A percentile compares a stretch with the other conserved stretches of the same genome.
Conservation (phyloP, 1,139 yeast species). For the Blastobotrys persicus region DNA sequence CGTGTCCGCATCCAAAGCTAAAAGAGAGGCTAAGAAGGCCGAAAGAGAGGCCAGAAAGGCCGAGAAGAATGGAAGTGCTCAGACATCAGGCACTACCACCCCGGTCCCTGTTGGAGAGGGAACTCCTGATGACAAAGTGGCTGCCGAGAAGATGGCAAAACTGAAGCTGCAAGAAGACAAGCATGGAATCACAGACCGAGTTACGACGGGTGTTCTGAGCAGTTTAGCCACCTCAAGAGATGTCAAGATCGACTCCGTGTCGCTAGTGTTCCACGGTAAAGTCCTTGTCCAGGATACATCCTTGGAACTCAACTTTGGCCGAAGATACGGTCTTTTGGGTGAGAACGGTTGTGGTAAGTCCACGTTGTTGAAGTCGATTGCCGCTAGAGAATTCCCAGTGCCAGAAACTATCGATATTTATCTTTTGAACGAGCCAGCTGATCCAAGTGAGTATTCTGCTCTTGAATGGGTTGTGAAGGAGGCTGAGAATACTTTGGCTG, state of each 20-base stretch:
- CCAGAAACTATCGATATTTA: conserved; percentile 91
- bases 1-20: conserved; percentile 87
- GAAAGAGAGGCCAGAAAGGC: conserved; percentile 64
- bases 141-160: conserved; percentile 76
- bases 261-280: conserved; percentile 95
- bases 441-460: conserved; percentile 86
- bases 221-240: conserved; percentile 90
- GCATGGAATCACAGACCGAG: conserved; percentile 94
- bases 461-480: conserved; percentile 95
- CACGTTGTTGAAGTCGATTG: conserved; percentile 85
- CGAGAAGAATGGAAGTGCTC: conserved; percentile 63
- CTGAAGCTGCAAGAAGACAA: conserved; percentile 90
- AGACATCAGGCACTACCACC: conserved; percentile 30
- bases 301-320: conserved; percentile 92
- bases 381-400: conserved; percentile 94
- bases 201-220: conserved; percentile 93
- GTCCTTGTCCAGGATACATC: conserved; percentile 89
- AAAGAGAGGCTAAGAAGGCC: conserved; percentile 68
- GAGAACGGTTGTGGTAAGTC: conserved; percentile 99
- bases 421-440: conserved; percentile 95
- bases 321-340: conserved; percentile 87
- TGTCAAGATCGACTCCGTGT: conserved; percentile 83
- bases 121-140: conserved; percentile 39
- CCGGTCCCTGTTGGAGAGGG: conserved; percentile 42
- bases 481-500: conserved; percentile 89